Base-by-base conservation (phyloP, 805 yeast species). In the Barnettozyma sp. region DNA sequence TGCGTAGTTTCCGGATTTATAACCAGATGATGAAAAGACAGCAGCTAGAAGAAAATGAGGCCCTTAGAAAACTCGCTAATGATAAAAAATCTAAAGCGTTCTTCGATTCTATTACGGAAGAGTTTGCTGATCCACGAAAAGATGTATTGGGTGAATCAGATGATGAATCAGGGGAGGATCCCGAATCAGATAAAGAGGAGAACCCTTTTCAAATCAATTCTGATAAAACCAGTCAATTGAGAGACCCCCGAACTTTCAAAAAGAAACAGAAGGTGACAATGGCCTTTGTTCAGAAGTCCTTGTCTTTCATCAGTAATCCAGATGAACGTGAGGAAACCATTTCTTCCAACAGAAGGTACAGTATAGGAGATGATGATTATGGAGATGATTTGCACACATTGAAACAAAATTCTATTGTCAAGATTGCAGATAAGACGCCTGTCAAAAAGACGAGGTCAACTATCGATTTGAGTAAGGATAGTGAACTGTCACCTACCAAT, bases 41-140 rank as follows among this genome's bases (percentile, higher is more conserved):
- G 76, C 78, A 55, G 65, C 67, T 46, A 61, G 66, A 48, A 61
- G 73, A 48, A 54, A 75, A 43, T 43, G 69, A 48, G 69, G 69
- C 42, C 64, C 66, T 53, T 68, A 65, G 38, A 64, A 68, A 35
- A 51, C 64, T 74, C 35, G 60, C 74, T 1, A 67, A 70, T 35
- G 72, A 73, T 46, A 72, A 73, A 11, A 78, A 69, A 45, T 63
- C 82, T 3, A 66, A 68, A 45, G 84, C 90, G 1, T 82, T 82
- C 48, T 82, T 77, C 50, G 75, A 73, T 24, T 66, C 80, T 14
- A 74, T 78, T 38, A 68, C 76, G 15, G 80, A 73, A 17, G 72
- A 68, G 29, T 50, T 59, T 1, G 43, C 48, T n/a, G 60, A 52
- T 17, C 40, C 44, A 6, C 55, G 48, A 33, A 52, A 54, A 19